Evolutionary conservation across 2,329 filamentous ascomycete genomes (phyloP).

Genomic region (Conoideocrella luteorostrata): DNA sequence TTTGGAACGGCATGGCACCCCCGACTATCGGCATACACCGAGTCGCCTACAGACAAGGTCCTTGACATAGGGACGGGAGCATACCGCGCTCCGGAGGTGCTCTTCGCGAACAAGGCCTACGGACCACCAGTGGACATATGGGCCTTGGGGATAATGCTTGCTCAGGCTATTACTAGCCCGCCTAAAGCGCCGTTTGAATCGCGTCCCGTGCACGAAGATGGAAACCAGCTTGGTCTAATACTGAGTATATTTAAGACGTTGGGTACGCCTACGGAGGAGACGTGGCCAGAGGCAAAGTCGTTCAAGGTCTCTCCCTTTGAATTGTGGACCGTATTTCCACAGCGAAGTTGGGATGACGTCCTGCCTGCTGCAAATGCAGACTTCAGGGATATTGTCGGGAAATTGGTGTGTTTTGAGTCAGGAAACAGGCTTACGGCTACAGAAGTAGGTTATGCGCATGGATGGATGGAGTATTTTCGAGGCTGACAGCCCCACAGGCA

Average conservation of each 20-base stretch:
- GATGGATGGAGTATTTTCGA: neutral
- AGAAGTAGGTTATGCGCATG: slow-evolving; percentile 21
- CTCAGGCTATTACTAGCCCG: slow-evolving; percentile 58
- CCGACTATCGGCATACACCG: slow-evolving; percentile 47
- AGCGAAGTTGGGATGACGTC: slow-evolving; percentile 61
- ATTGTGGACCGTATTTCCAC: slow-evolving; percentile 73
- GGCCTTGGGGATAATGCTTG: slow-evolving; percentile 77
- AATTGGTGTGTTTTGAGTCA: slow-evolving; percentile 64
- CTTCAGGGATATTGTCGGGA: slow-evolving; percentile 59
- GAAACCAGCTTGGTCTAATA: slow-evolving; percentile 86
- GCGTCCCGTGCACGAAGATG: slow-evolving; percentile 64
- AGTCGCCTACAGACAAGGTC: slow-evolving; percentile 67
- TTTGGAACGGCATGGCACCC: slow-evolving; percentile 89
- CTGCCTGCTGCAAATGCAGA: slow-evolving; percentile 53
- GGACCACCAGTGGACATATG: slow-evolving; percentile 75
- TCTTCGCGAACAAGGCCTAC: slow-evolving; percentile 79
- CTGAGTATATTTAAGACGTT: slow-evolving; percentile 87
- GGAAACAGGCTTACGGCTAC: slow-evolving; percentile 60
- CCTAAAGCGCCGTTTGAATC: slow-evolving; percentile 73
- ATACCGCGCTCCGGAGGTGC: slow-evolving; percentile 82
- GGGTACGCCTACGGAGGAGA: slow-evolving; percentile 73
- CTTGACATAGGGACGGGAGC: slow-evolving; percentile 90
- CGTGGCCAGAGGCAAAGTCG: slow-evolving; percentile 71
- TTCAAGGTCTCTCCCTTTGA: slow-evolving; percentile 79
- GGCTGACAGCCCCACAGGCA: slow-evolving; percentile 13